Evolutionary conservation across 2,329 filamentous ascomycete genomes (phyloP), one percentile per base, ranked within the genome.

Genomic region (Exophiala dermatitidis): DNA sequence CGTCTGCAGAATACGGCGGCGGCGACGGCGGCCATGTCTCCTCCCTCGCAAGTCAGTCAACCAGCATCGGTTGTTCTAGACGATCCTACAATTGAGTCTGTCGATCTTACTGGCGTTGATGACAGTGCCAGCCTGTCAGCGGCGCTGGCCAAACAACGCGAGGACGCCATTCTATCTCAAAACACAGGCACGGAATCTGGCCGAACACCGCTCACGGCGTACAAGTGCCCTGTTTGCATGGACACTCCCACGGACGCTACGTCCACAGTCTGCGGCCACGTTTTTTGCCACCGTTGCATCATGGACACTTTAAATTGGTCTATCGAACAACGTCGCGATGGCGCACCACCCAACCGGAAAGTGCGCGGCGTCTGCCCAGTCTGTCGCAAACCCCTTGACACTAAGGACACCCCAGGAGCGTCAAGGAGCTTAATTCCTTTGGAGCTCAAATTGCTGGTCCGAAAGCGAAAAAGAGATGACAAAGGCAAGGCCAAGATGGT

Each of bases 201-300:
- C 10, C 67, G 62, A 2, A 71, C 70, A 34, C 61, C 69, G 34
- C 70, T 77, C 59, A 76, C 69, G 26, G 74, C 67, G 3, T 76
- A 77, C 63, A 78, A 71, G 56, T 84, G 81, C 64, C 80, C 82
- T 42, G 79, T 84, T 26, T 84, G 81, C 67, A 78, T 84, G 77
- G 81, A 84, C 59, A 74, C 70, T 3, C 78, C 77, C 1, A 80
- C 75, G 5, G 75, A 83, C 63, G 73, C 81, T 6, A 83, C 81
- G 1, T 77, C 74, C 2, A 83, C 81, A 2, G 67, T 74, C 26
- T 84, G 81, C 63, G 81, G 81, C 0, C 81, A 84, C 63, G 71
- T 84, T 28, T 84, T 83, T 66, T 84, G 81, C 64, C 80, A 84
- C 61, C 76, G 77, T 34, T 84, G 81, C 60, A 76, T 84, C 40